Conservation (phyloP, 805 yeast species). For the Candida taoyuanica region DNA sequence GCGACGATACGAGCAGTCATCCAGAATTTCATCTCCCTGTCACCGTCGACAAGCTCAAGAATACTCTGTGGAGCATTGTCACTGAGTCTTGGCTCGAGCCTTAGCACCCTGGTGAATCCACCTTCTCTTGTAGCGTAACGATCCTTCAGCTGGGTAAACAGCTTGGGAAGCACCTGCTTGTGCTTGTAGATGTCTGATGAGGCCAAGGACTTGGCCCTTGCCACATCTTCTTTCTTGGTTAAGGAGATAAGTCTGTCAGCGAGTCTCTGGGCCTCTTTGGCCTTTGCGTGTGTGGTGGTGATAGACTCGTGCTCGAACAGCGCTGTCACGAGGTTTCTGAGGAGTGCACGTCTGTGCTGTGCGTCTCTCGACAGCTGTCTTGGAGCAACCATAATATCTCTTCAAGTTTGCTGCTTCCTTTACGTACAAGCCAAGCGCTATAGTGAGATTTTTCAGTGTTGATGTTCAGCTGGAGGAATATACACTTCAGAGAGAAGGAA, state of each 20-base stretch:
- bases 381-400: conserved; percentile 21
- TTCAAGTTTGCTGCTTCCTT: neutral
- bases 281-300: conserved; percentile 70
- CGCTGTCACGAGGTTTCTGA: conserved; percentile 63
- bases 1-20: conserved; percentile 79
- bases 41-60: conserved; percentile 77
- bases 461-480: neutral
- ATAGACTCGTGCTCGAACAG: conserved; percentile 67
- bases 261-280: conserved; percentile 59
- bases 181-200: conserved; percentile 44
- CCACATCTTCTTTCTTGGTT: conserved; percentile 39
- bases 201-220: conserved; percentile 31
- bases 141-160: conserved; percentile 58
- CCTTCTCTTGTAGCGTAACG: conserved; percentile 62
- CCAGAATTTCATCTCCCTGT: conserved; percentile 70
- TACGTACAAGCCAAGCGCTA: neutral
- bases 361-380: conserved; percentile 25
- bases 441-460: neutral
- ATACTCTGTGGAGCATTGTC: conserved; percentile 90
- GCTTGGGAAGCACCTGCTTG: conserved; percentile 51
- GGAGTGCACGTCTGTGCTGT: conserved; percentile 36
- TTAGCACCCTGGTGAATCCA: conserved; percentile 83
- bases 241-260: conserved; percentile 62
- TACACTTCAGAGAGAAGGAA: neutral
- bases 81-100: conserved; percentile 79